Base-by-base conservation (phyloP, 768 basidiomycete genomes). In the Rubroboletus pulcherrimus region DNA sequence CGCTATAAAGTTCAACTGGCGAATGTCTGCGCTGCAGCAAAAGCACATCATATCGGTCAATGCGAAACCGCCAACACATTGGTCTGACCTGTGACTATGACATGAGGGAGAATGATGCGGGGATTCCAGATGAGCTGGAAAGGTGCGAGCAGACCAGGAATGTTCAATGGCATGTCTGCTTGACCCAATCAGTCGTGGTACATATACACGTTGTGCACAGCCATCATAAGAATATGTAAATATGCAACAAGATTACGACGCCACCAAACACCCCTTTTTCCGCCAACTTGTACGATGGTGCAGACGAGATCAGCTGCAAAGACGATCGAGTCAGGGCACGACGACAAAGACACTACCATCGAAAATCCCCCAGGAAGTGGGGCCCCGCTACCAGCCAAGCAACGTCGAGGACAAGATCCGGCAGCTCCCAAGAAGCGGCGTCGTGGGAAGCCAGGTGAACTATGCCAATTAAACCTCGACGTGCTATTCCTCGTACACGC, bases 1-100 rank as follows among this genome's bases (percentile, higher is more conserved):
- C 37, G 84, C 84, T 9, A 62, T 62, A 77, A 92, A 93, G 71
- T 95, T 83, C 64, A 95, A 78, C 60, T 87, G 80, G 77, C 91
- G 89, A 63, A 95, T 91, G 68, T 91, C 91, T 90, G 57, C 78
- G 68, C 85, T 86, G 75, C 60, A 57, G 44, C 55, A 24, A 65
- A 56, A 45, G n/a, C 31, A 47, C 11, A 47, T 54, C 41, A 56
- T 65, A 38, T 21, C 21, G 21, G 59, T 51, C 37, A 34, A 47
- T 48, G 46, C 41, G 17, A 40, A 44, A 54, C 53, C 7, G 29
- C 17, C 5, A 54, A 29, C 15, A 39, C 53, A 17, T 26, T 30
- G 10, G 42, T 40, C 67, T 65, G 71, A 91, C 90, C 88, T 81
- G 81, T 83, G 7, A 92, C 80, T 1, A 73, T 60, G 3, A 93